A percentile compares a stretch with the other conserved stretches of the same genome.
These are phyloP conservation scores for Corrigiola litoralis DNA, from an alignment of 179 eudicot genomes.

Conservation along the genomic window DNA sequence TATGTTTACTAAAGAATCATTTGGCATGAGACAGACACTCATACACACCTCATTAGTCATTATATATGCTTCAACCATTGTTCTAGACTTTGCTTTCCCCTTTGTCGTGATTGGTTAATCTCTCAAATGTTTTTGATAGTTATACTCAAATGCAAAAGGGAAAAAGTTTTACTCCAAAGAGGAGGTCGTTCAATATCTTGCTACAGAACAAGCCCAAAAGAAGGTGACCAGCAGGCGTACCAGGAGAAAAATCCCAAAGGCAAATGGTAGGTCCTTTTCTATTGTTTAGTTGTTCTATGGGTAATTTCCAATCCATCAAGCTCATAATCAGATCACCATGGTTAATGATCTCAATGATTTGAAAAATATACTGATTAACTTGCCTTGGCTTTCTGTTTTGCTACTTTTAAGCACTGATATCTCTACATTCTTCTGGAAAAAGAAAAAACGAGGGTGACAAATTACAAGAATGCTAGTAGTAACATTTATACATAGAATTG, in stretches of 20 bases:
- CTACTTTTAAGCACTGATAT: neutral
- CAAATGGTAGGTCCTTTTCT: constrained; percentile 4
- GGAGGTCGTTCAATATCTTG: constrained; percentile 14
- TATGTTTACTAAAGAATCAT: too few relatives aligned
- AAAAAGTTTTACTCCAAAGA: constrained; percentile 20
- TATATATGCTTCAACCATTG: too few relatives aligned
- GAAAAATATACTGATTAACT: neutral
- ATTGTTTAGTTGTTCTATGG: neutral
- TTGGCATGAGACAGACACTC: too few relatives aligned
- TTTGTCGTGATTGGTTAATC: neutral
- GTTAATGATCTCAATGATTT: too few relatives aligned
- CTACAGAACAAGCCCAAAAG: neutral
- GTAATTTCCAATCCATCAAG: neutral
- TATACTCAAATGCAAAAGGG: constrained; percentile 14
- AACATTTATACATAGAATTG: too few relatives aligned
- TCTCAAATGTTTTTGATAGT: neutral
- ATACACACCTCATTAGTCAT: too few relatives aligned
- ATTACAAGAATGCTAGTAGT: too few relatives aligned
- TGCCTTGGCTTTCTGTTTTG: neutral
- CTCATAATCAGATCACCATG: too few relatives aligned
- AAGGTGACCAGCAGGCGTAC: neutral
- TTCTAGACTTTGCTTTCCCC: neutral
- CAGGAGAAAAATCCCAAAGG: neutral
- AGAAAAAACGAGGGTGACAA: too few relatives aligned
- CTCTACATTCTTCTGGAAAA: too few relatives aligned